Percentiles rank a stretch among this genome's conserved stretches.
Conservation (phyloP, 495 filamentous ascomycete genomes). For the Aspergillus indologenus region DNA sequence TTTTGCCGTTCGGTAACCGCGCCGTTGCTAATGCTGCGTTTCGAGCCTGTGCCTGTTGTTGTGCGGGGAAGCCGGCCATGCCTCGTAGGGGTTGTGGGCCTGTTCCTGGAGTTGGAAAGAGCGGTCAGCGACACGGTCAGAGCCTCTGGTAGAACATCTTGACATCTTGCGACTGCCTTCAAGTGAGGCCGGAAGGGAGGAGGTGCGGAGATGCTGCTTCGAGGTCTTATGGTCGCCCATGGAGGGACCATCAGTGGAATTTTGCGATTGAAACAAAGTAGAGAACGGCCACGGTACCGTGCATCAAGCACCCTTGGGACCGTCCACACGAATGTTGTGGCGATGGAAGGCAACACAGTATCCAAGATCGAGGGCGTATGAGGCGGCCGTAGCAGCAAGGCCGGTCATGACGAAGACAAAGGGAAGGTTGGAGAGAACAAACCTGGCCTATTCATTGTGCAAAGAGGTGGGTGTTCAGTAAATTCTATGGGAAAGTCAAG, state of each 20-base stretch:
- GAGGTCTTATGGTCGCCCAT: conserved; percentile 32
- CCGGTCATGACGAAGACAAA: conserved; percentile 15
- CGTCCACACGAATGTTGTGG: not conserved
- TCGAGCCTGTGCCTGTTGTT: conserved; percentile 63
- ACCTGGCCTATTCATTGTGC: conserved; percentile 46
- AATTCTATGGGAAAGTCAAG: conserved; percentile 1
- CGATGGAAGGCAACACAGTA: conserved; percentile 6
- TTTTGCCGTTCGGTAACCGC: conserved; percentile 72
- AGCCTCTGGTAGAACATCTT: conserved; percentile 6
- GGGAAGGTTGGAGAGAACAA: conserved; percentile 26
- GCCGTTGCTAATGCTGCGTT: conserved; percentile 54
- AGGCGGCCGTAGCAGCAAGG: conserved; percentile 8
- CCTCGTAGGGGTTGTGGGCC: conserved; percentile 67
- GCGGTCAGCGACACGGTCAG: conserved; percentile 29
- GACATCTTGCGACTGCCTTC: conserved; percentile 16
- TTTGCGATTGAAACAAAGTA: conserved; percentile 26
- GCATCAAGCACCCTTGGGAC: conserved; percentile 1
- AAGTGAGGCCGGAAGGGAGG: conserved; percentile 13
- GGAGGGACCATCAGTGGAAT: conserved; percentile 19
- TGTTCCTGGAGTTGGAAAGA: conserved; percentile 46
- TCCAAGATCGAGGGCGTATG: conserved; percentile 2
- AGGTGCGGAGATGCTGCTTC: conserved; percentile 20
- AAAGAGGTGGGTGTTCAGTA: conserved; percentile 2
- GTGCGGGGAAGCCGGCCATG: conserved; percentile 67
- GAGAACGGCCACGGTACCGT: not conserved